These are phyloP conservation scores for Leptomonas pyrrhocoris DNA, from an alignment of 208 protist species.

Conservation along the genomic window DNA sequence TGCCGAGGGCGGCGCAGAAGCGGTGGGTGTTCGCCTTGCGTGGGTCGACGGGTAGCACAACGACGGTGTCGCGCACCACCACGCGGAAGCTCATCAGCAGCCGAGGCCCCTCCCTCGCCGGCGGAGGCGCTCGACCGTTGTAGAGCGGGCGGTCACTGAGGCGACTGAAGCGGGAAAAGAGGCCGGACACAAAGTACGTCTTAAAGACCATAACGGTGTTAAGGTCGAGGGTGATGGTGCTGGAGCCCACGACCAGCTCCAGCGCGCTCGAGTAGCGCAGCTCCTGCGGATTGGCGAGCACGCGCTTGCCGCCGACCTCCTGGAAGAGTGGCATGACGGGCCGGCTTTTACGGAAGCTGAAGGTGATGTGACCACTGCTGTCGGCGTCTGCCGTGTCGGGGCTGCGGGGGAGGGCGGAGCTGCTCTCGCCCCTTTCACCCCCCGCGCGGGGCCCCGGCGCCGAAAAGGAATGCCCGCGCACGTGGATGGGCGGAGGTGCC, in stretches of 20 bases:
- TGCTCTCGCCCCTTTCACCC: not conserved
- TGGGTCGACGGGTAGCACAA: slow-evolving; percentile 76
- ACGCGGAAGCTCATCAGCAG: slow-evolving; percentile 80
- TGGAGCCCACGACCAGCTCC: slow-evolving; percentile 67
- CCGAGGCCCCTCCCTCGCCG: slow-evolving; percentile 45
- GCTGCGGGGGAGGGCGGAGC: not conserved
- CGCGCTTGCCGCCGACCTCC: slow-evolving; percentile 49
- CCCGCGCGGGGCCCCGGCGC: not conserved
- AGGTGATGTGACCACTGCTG: slow-evolving; percentile 42
- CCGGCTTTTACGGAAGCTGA: slow-evolving; percentile 69
- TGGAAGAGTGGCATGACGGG: slow-evolving; percentile 84
- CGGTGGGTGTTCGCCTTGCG: slow-evolving; percentile 29
- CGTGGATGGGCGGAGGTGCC: not conserved
- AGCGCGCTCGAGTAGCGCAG: slow-evolving; percentile 79
- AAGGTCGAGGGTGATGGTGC: slow-evolving; percentile 68
- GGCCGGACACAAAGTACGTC: slow-evolving; percentile 70
- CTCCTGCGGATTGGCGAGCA: slow-evolving; percentile 69
- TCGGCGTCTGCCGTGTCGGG: not conserved
- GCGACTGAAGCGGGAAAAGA: slow-evolving; percentile 59
- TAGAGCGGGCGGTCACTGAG: slow-evolving; percentile 74
- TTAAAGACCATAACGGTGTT: slow-evolving; percentile 76
- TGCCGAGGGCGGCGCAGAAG: slow-evolving; percentile 63
- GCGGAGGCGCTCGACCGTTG: slow-evolving; percentile 59
- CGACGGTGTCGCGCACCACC: slow-evolving; percentile 54
- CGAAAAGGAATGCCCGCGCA: not conserved